Conservation (phyloP, 23 red algal genomes). For the Gracilaria caudata region DNA sequence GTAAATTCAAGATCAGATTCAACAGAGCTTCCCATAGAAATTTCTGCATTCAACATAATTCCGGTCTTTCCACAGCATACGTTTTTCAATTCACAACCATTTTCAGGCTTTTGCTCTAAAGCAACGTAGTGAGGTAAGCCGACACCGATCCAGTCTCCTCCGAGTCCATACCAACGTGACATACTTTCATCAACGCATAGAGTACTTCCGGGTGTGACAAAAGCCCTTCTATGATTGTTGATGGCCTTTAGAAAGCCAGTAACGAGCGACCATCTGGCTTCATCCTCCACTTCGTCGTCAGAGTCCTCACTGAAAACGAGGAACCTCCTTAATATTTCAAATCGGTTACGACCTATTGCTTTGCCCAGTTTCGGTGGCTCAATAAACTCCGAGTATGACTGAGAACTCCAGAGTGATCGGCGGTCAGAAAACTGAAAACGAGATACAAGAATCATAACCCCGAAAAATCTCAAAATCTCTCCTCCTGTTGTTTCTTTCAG, state of each 20-base stretch:
- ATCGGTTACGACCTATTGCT: neutral
- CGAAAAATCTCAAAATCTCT: constrained; percentile 29
- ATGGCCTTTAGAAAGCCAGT: constrained; percentile 3
- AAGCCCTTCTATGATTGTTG: neutral
- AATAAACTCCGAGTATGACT: neutral
- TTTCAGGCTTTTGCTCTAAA: constrained; percentile 39
- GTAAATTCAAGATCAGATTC: neutral
- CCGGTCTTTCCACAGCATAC: neutral
- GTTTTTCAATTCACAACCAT: constrained; percentile 50
- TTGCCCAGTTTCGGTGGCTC: neutral
- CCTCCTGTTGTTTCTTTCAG: neutral
- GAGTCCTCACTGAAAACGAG: neutral
- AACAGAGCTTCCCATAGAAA: constrained; percentile 3
- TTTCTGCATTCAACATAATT: constrained; percentile 34
- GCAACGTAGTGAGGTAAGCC: constrained; percentile 41
- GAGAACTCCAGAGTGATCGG: constrained; percentile 7
- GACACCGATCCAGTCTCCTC: constrained; percentile 13
- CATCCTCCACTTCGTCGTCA: neutral
- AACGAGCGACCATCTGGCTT: constrained; percentile 19
- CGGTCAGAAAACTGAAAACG: neutral
- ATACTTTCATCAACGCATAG: constrained; percentile 45
- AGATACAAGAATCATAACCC: constrained; percentile 3
- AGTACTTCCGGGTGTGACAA: neutral
- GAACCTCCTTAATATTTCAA: neutral
- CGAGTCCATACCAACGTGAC: constrained; percentile 50